Conservation (phyloP, 768 basidiomycete species). For the Cantharellus anzutake region DNA sequence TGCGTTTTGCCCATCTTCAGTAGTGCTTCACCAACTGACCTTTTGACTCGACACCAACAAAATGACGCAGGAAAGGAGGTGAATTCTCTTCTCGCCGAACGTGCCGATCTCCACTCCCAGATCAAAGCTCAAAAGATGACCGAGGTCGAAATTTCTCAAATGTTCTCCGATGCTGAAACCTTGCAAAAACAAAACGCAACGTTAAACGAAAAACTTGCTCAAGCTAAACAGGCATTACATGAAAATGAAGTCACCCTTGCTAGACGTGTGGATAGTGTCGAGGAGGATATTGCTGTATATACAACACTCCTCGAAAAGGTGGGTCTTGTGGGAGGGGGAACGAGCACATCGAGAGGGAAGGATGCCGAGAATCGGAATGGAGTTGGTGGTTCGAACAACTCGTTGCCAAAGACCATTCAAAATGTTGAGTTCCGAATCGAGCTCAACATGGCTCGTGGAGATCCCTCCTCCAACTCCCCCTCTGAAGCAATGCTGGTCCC, state of each 20-base stretch:
- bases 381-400: slow-evolving; percentile 10
- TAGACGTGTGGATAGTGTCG: slow-evolving; percentile 46
- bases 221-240: slow-evolving; percentile 53
- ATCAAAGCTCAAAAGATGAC: slow-evolving; percentile 80
- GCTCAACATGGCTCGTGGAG: slow-evolving; percentile 57
- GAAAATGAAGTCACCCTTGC: slow-evolving; percentile 70
- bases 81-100: slow-evolving; percentile 43
- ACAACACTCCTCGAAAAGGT: slow-evolving; percentile 53
- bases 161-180: slow-evolving; percentile 79
- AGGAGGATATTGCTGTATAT: slow-evolving; percentile 67
- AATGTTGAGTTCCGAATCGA: slow-evolving; percentile 63
- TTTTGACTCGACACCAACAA: slow-evolving; percentile 2
- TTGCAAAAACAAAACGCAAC: slow-evolving; percentile 56
- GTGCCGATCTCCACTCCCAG: slow-evolving; percentile 37
- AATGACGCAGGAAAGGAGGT: slow-evolving; percentile 33
- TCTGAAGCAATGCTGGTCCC: not conserved
- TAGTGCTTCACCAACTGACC: slow-evolving; percentile 8
- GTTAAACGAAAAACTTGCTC: slow-evolving; percentile 52
- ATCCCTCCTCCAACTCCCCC: slow-evolving; percentile 35
- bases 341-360: no score
- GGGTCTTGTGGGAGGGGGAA: slow-evolving; percentile 24
- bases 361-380: no score
- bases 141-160: slow-evolving; percentile 75
- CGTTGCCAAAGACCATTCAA: slow-evolving; percentile 50
- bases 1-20: not conserved